Percentiles rank a stretch among this genome's conserved stretches.
phyloP scores from a whole-genome alignment of 2,329 filamentous ascomycete genomes.

The Emmonsiellopsis sp. region DNA sequence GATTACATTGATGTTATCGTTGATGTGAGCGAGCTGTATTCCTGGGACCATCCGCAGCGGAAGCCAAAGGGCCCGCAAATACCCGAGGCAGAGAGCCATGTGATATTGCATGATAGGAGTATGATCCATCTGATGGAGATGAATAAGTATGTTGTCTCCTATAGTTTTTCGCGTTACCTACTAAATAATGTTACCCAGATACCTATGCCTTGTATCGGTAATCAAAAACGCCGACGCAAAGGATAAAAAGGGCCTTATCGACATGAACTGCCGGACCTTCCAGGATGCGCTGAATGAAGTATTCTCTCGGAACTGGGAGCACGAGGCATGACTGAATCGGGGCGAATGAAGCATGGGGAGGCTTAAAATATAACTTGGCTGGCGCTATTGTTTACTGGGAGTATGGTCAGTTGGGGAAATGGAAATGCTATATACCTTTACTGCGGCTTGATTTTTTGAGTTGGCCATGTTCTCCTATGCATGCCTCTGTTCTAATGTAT shows the following conservation, averaged over 20 bases:
- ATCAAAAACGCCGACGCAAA: slow-evolving; percentile 56
- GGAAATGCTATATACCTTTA: too few species aligned
- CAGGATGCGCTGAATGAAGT: slow-evolving; percentile 54
- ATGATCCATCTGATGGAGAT: slow-evolving; percentile 59
- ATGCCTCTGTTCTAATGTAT: too few species aligned
- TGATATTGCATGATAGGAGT: slow-evolving; percentile 51
- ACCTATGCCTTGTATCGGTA: slow-evolving; percentile 54
- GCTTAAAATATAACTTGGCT: too few species aligned
- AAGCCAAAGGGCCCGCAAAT: slow-evolving; percentile 35
- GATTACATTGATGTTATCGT: slow-evolving; percentile 99
- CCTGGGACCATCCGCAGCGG: slow-evolving; percentile 49
- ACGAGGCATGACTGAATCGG: not conserved
- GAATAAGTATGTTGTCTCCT: slow-evolving; percentile 45
- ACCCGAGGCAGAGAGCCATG: slow-evolving; percentile 52
- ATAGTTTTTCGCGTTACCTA: not conserved
- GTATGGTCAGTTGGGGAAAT: too few species aligned
- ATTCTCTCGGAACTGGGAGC: slow-evolving; percentile 43
- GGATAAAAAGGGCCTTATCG: slow-evolving; percentile 55
- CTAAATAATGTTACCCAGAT: slow-evolving; percentile 32
- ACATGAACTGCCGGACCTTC: slow-evolving; percentile 57
- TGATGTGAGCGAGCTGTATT: slow-evolving; percentile 92
- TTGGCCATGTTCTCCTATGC: too few species aligned
- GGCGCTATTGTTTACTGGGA: too few species aligned
- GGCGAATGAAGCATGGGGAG: too few species aligned
- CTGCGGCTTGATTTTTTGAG: too few species aligned